Base-by-base conservation (phyloP, 768 basidiomycete species). In the Phallus indusiatus region DNA sequence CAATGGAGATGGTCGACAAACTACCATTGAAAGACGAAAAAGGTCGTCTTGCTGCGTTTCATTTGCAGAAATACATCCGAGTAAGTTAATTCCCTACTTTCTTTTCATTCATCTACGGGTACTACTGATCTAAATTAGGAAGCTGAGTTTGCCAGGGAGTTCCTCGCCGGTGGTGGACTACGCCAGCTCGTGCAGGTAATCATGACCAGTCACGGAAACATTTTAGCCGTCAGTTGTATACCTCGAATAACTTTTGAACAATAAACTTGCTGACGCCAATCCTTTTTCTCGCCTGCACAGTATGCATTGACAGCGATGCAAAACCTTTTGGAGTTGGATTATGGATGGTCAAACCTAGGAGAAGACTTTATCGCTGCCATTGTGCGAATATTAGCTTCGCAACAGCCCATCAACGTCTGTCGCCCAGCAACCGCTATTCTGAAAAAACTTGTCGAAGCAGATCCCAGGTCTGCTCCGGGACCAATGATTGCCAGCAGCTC, bases 361-460 rank as follows among this genome's bases (percentile, higher is more conserved):
- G 77, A 82, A 55, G 69, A 71, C 7, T 94, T 95, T 71, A 88
- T 93, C 55, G 77, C 82, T 65, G 80, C 81, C 69, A 80, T 93
- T 54, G 90, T 91, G 16, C 81, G 85, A 65, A 86, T 89, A 64
- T 76, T 91, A 22, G 83, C 89, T 0, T 88, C 89, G 0, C 76
- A 80, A 42, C 88, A 87, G 11, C 79, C 85, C 17, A 85, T 94
- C 75, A 96, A 96, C 62, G 90, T 94, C 60, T 90, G 89, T 65
- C 85, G 92, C 5, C 94, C 93, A 35, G 93, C 92, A 1, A 93
- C 90, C 47, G 84, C 88, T 35, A 94, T 95, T 57, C 77, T 94
- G 62, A 90, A 91, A 72, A 87, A 86, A 63, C 81, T 95, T 20
- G 91, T 93, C 14, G 90, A 93, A 69, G 90, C 90, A 9, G 88